Conservation (phyloP, 371 early-diverging fungal genomes). For the Amoeboaphelidium protococcarum region DNA sequence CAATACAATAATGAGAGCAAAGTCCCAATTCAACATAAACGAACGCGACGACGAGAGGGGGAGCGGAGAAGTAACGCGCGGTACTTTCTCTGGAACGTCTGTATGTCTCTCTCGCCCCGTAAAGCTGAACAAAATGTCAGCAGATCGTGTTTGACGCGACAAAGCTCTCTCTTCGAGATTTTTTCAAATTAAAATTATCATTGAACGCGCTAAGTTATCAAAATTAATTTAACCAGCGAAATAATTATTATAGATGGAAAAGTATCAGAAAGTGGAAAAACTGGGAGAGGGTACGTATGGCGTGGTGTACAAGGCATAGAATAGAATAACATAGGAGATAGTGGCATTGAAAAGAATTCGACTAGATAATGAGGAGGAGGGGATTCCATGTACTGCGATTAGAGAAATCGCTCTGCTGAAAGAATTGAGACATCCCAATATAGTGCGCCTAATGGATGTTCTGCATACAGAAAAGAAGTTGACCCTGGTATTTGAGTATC, state of each 20-base stretch:
- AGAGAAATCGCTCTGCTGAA: constrained; percentile 89
- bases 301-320: constrained; percentile 95
- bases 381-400: constrained; percentile 84
- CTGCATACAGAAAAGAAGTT: constrained; percentile 93
- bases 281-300: constrained; percentile 74
- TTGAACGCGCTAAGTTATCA: too few relatives aligned
- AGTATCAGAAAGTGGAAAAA: constrained; percentile 10
- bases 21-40: too few relatives aligned
- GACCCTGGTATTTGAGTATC: constrained; percentile 93
- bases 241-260: constrained; percentile 5
- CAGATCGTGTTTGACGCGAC: too few relatives aligned
- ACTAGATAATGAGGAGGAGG: constrained; percentile 71
- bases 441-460: constrained; percentile 80
- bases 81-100: too few relatives aligned
- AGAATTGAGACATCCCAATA: constrained; percentile 67
- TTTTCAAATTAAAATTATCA: too few relatives aligned
- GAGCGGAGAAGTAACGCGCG: too few relatives aligned
- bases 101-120: too few relatives aligned
- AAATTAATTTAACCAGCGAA: too few relatives aligned
- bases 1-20: too few relatives aligned
- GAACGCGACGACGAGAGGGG: too few relatives aligned
- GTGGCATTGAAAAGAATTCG: constrained; percentile 95
- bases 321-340: constrained; percentile 52
- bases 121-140: too few relatives aligned
- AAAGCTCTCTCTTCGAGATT: too few relatives aligned